Evolutionary conservation across 2,329 filamentous ascomycete genomes (phyloP).

Genomic region (Aspergillus felis): DNA sequence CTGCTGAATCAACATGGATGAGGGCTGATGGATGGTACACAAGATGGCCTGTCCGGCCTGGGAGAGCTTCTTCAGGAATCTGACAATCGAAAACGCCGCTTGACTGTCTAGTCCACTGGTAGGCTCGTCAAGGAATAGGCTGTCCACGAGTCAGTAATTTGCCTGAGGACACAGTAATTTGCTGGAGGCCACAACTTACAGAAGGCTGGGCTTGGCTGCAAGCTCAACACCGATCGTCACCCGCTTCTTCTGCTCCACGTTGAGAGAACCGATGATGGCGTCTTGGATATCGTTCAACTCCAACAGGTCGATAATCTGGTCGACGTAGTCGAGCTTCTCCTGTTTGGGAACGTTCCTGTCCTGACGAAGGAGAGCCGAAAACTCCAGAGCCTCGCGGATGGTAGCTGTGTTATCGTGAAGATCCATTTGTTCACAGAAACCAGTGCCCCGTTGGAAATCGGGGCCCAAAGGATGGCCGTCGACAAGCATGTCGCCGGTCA

Average conservation of each 20-base stretch:
- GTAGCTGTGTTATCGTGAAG: constrained; percentile 65
- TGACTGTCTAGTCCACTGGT: constrained; percentile 68
- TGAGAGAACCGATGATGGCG: constrained; percentile 60
- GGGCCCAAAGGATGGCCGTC: constrained; percentile 59
- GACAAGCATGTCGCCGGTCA: constrained; percentile 68
- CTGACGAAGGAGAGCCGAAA: constrained; percentile 64
- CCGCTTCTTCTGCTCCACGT: constrained; percentile 67
- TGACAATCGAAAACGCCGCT: constrained; percentile 63
- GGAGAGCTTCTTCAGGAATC: constrained; percentile 65
- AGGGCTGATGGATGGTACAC: constrained; percentile 71
- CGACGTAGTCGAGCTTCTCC: constrained; percentile 64
- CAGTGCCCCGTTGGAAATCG: constrained; percentile 66
- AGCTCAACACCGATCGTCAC: constrained; percentile 71
- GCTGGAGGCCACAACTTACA: constrained; percentile 24
- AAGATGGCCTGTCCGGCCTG: constrained; percentile 66
- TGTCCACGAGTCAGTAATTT: no score
- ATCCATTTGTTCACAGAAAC: constrained; percentile 70
- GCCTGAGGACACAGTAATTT: no score
- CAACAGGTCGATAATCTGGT: constrained; percentile 62
- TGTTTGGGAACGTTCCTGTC: constrained; percentile 49
- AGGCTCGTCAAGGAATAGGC: constrained; percentile 67
- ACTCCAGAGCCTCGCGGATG: constrained; percentile 65
- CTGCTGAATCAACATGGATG: constrained; percentile 64
- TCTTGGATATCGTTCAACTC: constrained; percentile 65
- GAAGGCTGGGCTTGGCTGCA: constrained; percentile 63